Base-by-base conservation (phyloP, 2,329 filamentous ascomycete genomes). In the Colletotrichum tamarilloi region DNA sequence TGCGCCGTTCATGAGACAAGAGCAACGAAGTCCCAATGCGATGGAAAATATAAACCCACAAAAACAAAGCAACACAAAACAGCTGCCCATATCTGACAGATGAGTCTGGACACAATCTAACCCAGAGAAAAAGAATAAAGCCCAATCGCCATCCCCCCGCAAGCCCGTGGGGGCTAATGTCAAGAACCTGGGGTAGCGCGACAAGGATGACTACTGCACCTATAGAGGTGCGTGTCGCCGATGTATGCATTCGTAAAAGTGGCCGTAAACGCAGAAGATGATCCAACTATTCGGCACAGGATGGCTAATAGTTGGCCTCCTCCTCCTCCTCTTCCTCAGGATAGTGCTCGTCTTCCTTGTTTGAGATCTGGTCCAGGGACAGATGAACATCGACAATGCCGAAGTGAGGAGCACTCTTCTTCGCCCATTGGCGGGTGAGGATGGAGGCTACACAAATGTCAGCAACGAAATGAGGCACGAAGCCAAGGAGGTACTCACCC, bases 361-460 rank as follows among this genome's bases (percentile, higher is more conserved):
- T 60, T 19, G 80, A 79, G 74, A 87, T 81, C 74, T 90, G 85
- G 74, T 90, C 88, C 72, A 90, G 82, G 57, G 85, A 84, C 66
- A 88, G 77, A 57, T 87, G 81, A 28, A 84, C 83, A 73, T 90
- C 86, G 32, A 81, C 81, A 74, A 92, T 86, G 74, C 87, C 89
- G 73, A 91, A 91, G 65, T 86, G 80, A 32, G 82, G 79, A 4
- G 90, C 90, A 77, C 94, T 93, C 82, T 93, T 93, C 88, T 97
- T 98, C 71, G 95, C 95, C 97, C 97, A 99, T 80, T 94, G 91
- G 78, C 96, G 94, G 46, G 95, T 94, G 74, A 97, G 88, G 78
- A 98, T 95, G 30, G 96, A 98, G 78, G 95, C 95, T 98, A 56
- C 4, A 3, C 2, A 2, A 22, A 38, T 55, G 76, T 80, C 49